A percentile compares a stretch with the other conserved stretches of the same genome.
Evolutionary conservation across 2,329 filamentous ascomycete species (phyloP).

Genomic region (Lojkania enalia): DNA sequence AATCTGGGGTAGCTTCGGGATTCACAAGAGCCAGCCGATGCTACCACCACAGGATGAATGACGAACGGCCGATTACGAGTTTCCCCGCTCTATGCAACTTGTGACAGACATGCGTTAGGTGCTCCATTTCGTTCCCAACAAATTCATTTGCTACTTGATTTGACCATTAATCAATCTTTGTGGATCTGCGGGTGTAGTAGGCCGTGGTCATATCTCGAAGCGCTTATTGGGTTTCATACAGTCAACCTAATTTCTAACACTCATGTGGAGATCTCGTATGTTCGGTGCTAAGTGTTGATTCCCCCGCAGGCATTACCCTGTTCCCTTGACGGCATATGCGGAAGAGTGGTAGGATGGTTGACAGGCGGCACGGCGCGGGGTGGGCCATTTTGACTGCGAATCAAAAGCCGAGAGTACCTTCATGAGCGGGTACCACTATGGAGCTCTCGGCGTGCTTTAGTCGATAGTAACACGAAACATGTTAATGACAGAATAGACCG

Average conservation of each 20-base stretch:
- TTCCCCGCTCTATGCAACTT: neutral
- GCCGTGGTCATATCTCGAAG: no score
- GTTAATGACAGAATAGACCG: no score
- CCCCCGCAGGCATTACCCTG: constrained; percentile 13
- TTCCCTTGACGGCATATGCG: constrained; percentile 15
- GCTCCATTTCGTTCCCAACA: no score
- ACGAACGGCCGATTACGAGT: neutral
- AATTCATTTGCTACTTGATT: no score
- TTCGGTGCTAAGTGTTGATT: neutral
- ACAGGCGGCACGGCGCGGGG: constrained; percentile 37
- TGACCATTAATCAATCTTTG: no score
- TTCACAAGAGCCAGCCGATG: neutral
- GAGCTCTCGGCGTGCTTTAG: constrained; percentile 33
- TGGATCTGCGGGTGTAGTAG: no score
- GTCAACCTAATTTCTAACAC: no score
- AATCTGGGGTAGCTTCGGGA: constrained; percentile 8
- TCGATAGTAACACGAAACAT: no score
- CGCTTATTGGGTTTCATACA: no score
- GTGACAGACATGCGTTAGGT: no score
- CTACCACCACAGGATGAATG: no score
- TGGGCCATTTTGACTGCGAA: constrained; percentile 25
- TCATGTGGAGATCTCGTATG: neutral
- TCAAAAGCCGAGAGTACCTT: constrained; percentile 18
- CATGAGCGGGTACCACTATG: constrained; percentile 21
- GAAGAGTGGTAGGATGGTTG: constrained; percentile 25